phyloP scores from a whole-genome alignment of 176 grass and related monocot species.

The Rhynchospora tenuis region DNA sequence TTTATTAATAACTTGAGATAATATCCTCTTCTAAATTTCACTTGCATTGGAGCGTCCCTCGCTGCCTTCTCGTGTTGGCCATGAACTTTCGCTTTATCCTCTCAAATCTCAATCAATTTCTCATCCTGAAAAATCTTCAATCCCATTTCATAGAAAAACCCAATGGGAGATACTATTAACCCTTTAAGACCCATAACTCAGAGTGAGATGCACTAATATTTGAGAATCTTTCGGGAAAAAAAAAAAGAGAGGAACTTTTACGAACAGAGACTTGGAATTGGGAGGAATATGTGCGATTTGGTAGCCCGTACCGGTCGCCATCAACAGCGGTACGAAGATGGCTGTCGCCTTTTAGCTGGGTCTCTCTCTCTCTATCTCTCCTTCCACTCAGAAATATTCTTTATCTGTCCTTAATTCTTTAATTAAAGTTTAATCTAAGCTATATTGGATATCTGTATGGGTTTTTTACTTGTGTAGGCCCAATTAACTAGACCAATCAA shows the following conservation, averaged over 20 bases:
- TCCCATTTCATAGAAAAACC: background rate
- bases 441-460: background rate
- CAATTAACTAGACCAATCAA: background rate
- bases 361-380: constrained; percentile 11
- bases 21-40: background rate
- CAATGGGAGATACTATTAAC: background rate
- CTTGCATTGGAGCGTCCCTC: background rate
- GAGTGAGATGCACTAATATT: background rate
- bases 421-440: background rate
- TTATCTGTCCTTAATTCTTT: constrained; percentile 4
- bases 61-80: background rate
- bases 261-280: background rate
- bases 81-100: background rate
- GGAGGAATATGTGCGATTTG: constrained; percentile 70
- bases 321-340: constrained; percentile 93
- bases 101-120: background rate
- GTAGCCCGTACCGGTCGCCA: constrained; percentile 96
- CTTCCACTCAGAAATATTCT: background rate
- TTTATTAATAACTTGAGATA: background rate
- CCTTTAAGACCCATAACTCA: background rate
- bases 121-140: background rate
- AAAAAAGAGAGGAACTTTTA: background rate
- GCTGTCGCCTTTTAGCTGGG: constrained; percentile 78
- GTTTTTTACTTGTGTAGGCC: background rate
- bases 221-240: background rate